These are phyloP conservation scores for Fusarium sp. DNA, from an alignment of 2,329 filamentous ascomycete species.

Conservation along the genomic window DNA sequence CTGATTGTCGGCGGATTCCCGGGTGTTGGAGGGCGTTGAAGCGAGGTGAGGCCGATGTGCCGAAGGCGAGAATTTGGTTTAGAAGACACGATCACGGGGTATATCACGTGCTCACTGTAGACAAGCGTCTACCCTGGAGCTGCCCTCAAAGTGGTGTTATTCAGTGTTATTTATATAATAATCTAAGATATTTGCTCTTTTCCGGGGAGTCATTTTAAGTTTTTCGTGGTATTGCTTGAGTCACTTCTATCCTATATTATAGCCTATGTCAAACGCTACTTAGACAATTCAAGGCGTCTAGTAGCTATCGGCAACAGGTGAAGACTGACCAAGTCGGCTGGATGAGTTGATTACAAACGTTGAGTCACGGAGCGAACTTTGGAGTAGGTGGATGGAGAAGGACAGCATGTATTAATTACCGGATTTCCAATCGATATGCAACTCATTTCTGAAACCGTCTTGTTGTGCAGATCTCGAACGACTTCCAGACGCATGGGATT, in stretches of 20 bases:
- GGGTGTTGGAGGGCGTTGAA: slow-evolving; percentile 55
- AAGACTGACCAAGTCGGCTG: too few relatives aligned
- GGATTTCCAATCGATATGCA: not conserved
- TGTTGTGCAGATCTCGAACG: slow-evolving; percentile 29
- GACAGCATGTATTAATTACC: too few relatives aligned
- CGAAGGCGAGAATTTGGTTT: slow-evolving; percentile 39
- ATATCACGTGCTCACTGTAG: not conserved
- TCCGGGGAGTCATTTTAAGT: too few relatives aligned
- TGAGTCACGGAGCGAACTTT: too few relatives aligned
- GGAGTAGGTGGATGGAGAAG: too few relatives aligned
- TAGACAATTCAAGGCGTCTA: rapidly evolving
- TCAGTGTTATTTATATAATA: too few relatives aligned
- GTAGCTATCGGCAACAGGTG: rapidly evolving
- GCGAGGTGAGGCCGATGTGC: slow-evolving; percentile 57
- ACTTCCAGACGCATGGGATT: slow-evolving; percentile 27
- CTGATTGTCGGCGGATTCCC: slow-evolving; percentile 61
- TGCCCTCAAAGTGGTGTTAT: too few relatives aligned
- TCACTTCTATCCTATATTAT: too few relatives aligned
- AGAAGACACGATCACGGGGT: not conserved
- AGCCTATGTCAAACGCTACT: too few relatives aligned
- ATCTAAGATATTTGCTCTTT: too few relatives aligned
- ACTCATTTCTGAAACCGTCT: slow-evolving; percentile 12
- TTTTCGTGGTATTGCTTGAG: too few relatives aligned
- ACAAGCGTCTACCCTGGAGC: not conserved
- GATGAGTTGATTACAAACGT: too few relatives aligned